Base-by-base conservation (phyloP, 228 moss, liverwort and hornwort genomes). In the Sphagnum fallax region DNA sequence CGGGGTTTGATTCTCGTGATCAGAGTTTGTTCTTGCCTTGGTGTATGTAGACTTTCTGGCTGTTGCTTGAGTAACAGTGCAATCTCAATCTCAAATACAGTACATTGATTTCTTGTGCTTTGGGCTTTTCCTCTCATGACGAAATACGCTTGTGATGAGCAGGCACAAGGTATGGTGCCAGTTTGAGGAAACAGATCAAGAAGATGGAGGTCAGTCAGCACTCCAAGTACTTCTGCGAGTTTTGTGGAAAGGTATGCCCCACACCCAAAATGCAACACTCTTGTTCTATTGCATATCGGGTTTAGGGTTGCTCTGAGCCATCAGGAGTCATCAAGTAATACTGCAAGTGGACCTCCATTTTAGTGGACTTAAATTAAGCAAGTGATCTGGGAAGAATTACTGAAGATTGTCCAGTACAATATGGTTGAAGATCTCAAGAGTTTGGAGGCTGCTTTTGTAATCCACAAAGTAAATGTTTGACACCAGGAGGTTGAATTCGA, bases 131-230 rank as follows among this genome's bases (percentile, higher is more conserved):
- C 32, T 32, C 32, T 32, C 32, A 32, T 32, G 55, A 32, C 2
- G 32, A 32, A 32, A 32, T 32, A 32, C 32, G 2, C 32, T 3
- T 32, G 32, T 32, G 32, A 32, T 32, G 55, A 55, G 55, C 75
- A 88, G 88, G 88, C 74, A 89, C 89, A 12, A 83, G 89, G 8
- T 89, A 89, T 75, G 89, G 89, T 83, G 89, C 89, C 64, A 89
- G 89, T 89, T 80, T 89, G 81, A 83, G 89, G 72, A 89, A 89
- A 80, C 89, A 89, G 73, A 89, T 89, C 2, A 89, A 89, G 73
- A 89, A 89, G 80, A 89, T 89, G 89, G 89, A 89, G 77, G 89
- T 89, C 69, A 83, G 83, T 69, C 89, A 89, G 75, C 89, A 89
- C 73, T 86, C 89, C 52, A 89, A 89, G 60, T 89, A 89, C 71